Evolutionary conservation across 805 yeast genomes (phyloP), one percentile per base, ranked within the genome.

Genomic region (Pichia rugopelliculosa): DNA sequence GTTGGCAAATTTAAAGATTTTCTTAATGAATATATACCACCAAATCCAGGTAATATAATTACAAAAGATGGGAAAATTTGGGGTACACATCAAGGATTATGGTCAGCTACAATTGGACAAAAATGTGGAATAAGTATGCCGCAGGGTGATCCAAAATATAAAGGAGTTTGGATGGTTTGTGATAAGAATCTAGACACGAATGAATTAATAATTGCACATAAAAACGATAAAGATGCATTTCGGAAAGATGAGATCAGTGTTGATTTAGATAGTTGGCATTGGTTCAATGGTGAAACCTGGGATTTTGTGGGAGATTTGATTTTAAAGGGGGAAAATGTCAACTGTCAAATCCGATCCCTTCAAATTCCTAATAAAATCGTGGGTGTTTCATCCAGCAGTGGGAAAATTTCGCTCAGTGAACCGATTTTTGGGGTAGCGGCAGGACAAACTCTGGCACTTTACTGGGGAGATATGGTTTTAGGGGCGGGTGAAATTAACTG

Each of bases 61-160:
- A 84, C 90, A 0, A 78, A 75, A 48, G 84, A 79, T 47, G 95
- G 95, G 5, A 69, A 66, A 45, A 71, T 79, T 0, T 88, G 93
- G 79, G 98, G 96, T 0, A 57, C 64, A 42, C 99, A 93, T 63
- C 68, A 75, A 24, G 99, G 99, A 0, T 61, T 93, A 10, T 93
- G 98, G 98, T 80, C 85, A 41, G 91, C 87, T n/a, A 93, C 99
- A 0, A 79, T 91, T 21, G 99, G 99, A 0, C 98, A 93, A 66
- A 77, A 82, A 52, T 75, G 83, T 17, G 80, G 90, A 4, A 66
- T 89, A 2, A 74, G 87, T 0, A 76, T 91, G 86, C 97, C 97
- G 0, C 98, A 93, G 62, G 91, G 90, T 0, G 82, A 84, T 54
- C 90, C 90, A 0, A 61, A 64, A 6, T 81, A 76, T 54, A 70